Percentiles rank a stretch among this genome's conserved stretches.
These are phyloP conservation scores for Phytophthora syringae DNA, from an alignment of 352 stramenopile genomes.

Conservation along the genomic window DNA sequence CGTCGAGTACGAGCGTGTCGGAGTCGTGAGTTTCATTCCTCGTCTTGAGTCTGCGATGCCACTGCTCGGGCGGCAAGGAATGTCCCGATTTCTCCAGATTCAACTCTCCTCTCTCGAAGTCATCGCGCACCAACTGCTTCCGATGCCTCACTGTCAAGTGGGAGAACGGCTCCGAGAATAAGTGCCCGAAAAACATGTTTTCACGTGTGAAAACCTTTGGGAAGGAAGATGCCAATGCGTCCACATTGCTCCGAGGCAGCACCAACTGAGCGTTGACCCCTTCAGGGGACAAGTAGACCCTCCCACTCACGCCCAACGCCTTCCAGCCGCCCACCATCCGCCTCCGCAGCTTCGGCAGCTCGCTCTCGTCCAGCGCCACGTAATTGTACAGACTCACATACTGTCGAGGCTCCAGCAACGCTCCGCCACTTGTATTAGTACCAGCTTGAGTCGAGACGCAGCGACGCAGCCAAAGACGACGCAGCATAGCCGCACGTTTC, in stretches of 20 bases:
- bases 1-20: slow-evolving; percentile 47
- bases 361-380: slow-evolving; percentile 32
- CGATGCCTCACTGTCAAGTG: slow-evolving; percentile 89
- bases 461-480: slow-evolving; percentile 11
- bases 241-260: slow-evolving; percentile 83
- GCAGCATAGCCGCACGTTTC: slow-evolving; percentile 23
- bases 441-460: slow-evolving; percentile 12
- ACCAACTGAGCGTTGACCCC: slow-evolving; percentile 95
- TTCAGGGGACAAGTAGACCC: slow-evolving; percentile 92
- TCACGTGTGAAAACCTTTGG: slow-evolving; percentile 6
- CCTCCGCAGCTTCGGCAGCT: slow-evolving; percentile 40
- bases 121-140: slow-evolving; percentile 90
- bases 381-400: slow-evolving; percentile 65
- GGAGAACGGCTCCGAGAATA: slow-evolving; percentile 47
- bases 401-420: slow-evolving; percentile 21
- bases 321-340: slow-evolving; percentile 45
- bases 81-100: slow-evolving; percentile 33
- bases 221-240: slow-evolving; percentile 22
- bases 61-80: slow-evolving; percentile 33
- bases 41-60: slow-evolving; percentile 46
- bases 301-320: slow-evolving; percentile 51
- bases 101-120: slow-evolving; percentile 42
- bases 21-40: slow-evolving; percentile 36
- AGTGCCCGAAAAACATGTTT: slow-evolving; percentile 26
- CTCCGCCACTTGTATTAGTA: not conserved